These are phyloP conservation scores for Hepatocystis sp. DNA, from an alignment of 169 alveolate species.

Conservation along the genomic window DNA sequence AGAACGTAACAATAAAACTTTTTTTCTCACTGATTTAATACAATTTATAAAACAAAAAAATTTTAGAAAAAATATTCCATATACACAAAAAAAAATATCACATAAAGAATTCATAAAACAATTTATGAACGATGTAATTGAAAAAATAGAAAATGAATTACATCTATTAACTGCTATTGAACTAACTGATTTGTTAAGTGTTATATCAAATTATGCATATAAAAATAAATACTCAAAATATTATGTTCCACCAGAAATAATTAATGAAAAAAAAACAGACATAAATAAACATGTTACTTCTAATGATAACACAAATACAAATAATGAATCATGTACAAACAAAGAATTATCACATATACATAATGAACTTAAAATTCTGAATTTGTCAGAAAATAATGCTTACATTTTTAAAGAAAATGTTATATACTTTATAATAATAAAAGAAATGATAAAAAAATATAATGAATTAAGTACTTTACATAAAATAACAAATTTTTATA, in stretches of 20 bases:
- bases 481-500: constrained; percentile 44
- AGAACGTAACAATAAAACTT: background rate
- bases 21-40: constrained; percentile 15
- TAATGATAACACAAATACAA: no score
- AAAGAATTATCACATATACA: background rate
- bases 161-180: constrained; percentile 62
- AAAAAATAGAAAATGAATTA: constrained; percentile 20
- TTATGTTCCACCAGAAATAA: constrained; percentile 3
- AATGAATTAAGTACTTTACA: constrained; percentile 39
- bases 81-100: constrained; percentile 30
- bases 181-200: constrained; percentile 62
- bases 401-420: constrained; percentile 54
- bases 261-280: background rate
- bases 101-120: constrained; percentile 30
- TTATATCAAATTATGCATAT: constrained; percentile 53
- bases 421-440: constrained; percentile 22
- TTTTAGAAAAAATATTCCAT: constrained; percentile 34
- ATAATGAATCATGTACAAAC: background rate
- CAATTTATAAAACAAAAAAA: constrained; percentile 32
- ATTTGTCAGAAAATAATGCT: constrained; percentile 25
- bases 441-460: constrained; percentile 28
- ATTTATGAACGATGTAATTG: constrained; percentile 34
- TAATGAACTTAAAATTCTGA: background rate
- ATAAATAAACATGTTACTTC: no score
- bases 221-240: constrained; percentile 30